Base-by-base conservation (phyloP, 2,329 filamentous ascomycete species). In the Venturia effusa region DNA sequence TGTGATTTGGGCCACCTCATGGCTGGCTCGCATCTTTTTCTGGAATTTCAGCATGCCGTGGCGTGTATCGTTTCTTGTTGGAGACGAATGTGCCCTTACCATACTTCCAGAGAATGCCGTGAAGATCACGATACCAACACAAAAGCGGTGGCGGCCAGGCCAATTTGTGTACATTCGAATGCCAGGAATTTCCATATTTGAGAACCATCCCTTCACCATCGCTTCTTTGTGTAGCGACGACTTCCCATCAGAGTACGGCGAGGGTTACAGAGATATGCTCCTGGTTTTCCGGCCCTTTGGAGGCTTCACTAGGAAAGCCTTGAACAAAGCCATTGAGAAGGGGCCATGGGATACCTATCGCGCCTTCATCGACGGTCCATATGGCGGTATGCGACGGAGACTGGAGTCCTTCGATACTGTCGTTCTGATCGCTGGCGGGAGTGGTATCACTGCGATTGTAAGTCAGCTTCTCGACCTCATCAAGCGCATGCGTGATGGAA, bases 141-240 rank as follows among this genome's bases (percentile, higher is more conserved):
- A 93, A 74, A 89, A 95, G 83, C 87, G 85, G 67, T 97, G 93
- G 93, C 88, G 86, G 71, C 92, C 93, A 0, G 94, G 93, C 5
- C 94, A 97, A 74, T 97, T 95, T 69, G 89, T 97, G 22, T 97
- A 97, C 73, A 81, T 97, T 24, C 86, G 93, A 62, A 96, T 97
- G 88, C 93, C 93, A 0, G 90, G 90, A 1, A 92, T 97, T 68
- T 92, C 92, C 0, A 74, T 95, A 1, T 86, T 97, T 65, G 90
- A 96, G 68, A 97, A 96, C 69, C 94, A 97, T 70, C 93, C 93
- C 0, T 97, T 97, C 72, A 97, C 94, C 0, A 92, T 97, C 63
- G 87, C 93, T 1, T 97, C 92, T 0, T 81, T 96, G 8, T 97
- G 92, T 76, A 95, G 90, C 71, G 89, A 95, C 55, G 92, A 96